phyloP scores from a whole-genome alignment of 768 basidiomycete species.

The Dendrothele bispora region DNA sequence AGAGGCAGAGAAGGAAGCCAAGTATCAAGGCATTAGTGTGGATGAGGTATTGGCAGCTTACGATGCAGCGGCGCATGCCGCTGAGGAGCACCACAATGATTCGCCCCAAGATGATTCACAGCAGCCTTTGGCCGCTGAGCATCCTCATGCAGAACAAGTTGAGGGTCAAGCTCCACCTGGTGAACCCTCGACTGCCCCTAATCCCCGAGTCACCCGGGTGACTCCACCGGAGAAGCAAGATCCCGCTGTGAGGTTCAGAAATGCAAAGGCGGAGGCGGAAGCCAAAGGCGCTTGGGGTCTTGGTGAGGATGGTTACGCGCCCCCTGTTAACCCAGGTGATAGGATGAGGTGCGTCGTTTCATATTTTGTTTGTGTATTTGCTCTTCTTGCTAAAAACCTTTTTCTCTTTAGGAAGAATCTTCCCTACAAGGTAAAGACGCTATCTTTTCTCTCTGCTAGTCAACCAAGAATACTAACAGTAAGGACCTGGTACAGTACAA shows the following conservation, averaged over 20 bases:
- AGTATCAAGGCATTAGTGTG: constrained; percentile 78
- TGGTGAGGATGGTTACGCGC: constrained; percentile 68
- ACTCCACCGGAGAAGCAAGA: constrained; percentile 71
- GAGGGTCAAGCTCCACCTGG: constrained; percentile 20
- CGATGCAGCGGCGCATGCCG: constrained; percentile 25
- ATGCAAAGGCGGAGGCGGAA: constrained; percentile 51
- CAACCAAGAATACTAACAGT: constrained; percentile 42
- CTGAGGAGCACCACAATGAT: constrained; percentile 14
- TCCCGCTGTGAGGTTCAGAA: constrained; percentile 59
- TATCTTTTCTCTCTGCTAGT: constrained; percentile 4
- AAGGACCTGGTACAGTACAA: constrained; percentile 80
- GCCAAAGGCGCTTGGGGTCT: constrained; percentile 69
- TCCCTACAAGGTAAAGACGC: constrained; percentile 77
- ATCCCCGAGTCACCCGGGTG: constrained; percentile 55
- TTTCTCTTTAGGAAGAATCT: constrained; percentile 60
- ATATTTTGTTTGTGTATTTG: neutral
- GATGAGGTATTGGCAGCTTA: constrained; percentile 65
- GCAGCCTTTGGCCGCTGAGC: constrained; percentile 17
- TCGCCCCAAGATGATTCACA: constrained; percentile 12
- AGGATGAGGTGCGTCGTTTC: constrained; percentile 67
- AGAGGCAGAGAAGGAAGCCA: constrained; percentile 84
- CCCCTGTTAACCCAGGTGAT: constrained; percentile 72
- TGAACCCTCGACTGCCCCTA: constrained; percentile 30
- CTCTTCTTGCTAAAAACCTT: neutral
- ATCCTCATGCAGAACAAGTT: constrained; percentile 38